Base-by-base conservation (phyloP, 2,329 filamentous ascomycete genomes). In the Verticillium klebahnii region DNA sequence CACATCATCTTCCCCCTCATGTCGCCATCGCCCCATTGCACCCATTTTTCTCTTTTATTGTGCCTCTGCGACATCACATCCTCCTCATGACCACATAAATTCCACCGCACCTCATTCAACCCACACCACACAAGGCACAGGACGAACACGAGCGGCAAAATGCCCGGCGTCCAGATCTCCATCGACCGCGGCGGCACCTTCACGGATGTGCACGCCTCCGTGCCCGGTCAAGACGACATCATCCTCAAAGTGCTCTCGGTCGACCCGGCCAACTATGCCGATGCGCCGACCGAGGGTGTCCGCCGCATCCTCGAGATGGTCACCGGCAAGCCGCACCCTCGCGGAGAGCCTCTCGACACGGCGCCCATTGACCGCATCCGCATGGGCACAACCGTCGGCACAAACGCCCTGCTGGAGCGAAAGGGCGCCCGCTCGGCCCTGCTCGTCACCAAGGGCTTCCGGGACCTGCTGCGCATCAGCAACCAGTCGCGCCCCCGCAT, bases 331-430 rank as follows among this genome's bases (percentile, higher is more conserved):
- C 63, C 70, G 2, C 68, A 77, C 17, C 73, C 76, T 0, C 68
- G 74, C 5, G 75, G 73, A 1, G 67, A 71, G 1, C 61, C 72
- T 7, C 59, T 78, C 12, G 73, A 77, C 12, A 70, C 76, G 1
- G 71, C 70, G 0, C 68, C 72, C 12, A 72, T 79, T 40, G 87
- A 90, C 70, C 89, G 85, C 61, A 91, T 92, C 68, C 85, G 89
- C 25, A 92, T 92, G 89, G 89, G 90, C n/a, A 92, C 90, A 0
- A 92, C 89, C 0, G 89, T 92, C 2, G 89, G 89, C 1, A 92
- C 89, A 0, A 92, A 92, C 72, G 89, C 89, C 1, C 75, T 92
- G n/a, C 76, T 92, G 1, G 89, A 92, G 70, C 77, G 89, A 50
- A 92, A 92, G 71, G 90, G 90, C 29, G 88, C 91, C 67, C 82